Base-by-base conservation (phyloP, 2,329 filamentous ascomycete genomes). In the Fusarium pseudograminearum region DNA sequence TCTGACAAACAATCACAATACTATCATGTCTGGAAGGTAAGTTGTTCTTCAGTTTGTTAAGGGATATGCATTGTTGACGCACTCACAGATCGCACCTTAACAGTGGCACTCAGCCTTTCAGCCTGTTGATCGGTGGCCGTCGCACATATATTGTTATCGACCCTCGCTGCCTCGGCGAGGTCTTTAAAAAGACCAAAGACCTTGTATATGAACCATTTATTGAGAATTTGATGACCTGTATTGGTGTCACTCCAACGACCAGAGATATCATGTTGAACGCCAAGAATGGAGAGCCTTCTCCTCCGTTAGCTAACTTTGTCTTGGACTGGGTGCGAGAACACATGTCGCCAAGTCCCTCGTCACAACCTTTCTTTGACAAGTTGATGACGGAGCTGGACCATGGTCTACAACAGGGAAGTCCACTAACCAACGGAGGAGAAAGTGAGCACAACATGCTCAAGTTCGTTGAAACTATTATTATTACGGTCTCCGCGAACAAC, bases 341-440 rank as follows among this genome's bases (percentile, higher is more conserved):
- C 0, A 0, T 22, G 14, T 50, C 10, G 3, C 15, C 6, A 28
- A n/a, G 26, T 8, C 2, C 45, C 10, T 0, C 41, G 3, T 2
- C 16, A 6, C 30, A 24, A 8, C 4, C 33, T 2, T 59, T 51
- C 15, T 33, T 28, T 10, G 14, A 12, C 3, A 41, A 12, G 8
- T 11, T 28, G 2, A 7, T 51, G 16, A 22, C 3, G 22, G 31
- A 22, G 4, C 10, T 51, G 2, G 26, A 61, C 10, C 14, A 33
- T 2, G 24, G 11, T 2, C 26, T 59, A 7, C 34, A 42, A 7
- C 12, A 5, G 0, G n/a, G 11, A 0, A 45, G 8, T 7, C 36
- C 16, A 7, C 12, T 61, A 20, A 51, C 26, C 0, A 59, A 18
- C 1, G 24, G 18, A 3, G 22, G 18, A 4, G 12, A 11, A 8